phyloP scores from a whole-genome alignment of 2,329 filamentous ascomycete species.

The Scopulariopsis brevicaulis region DNA sequence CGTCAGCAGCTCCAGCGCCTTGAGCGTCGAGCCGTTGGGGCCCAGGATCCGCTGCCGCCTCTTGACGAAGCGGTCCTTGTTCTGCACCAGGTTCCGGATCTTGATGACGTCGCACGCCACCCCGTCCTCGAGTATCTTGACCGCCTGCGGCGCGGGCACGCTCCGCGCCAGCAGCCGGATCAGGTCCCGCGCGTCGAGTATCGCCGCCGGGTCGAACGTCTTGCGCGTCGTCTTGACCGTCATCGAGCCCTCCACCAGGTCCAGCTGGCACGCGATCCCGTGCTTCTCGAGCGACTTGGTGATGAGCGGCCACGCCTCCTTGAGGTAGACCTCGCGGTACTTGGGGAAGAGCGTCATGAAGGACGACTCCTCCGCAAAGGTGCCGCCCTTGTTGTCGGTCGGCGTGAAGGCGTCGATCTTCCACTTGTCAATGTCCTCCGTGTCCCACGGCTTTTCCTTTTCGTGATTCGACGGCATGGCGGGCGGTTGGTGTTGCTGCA shows the following conservation, averaged over 20 bases:
- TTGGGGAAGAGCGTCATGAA: slow-evolving; percentile 87
- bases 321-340: slow-evolving; percentile 89
- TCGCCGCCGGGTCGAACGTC: slow-evolving; percentile 83
- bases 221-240: slow-evolving; percentile 89
- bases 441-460: slow-evolving; percentile 88
- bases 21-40: slow-evolving; percentile 82
- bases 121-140: slow-evolving; percentile 90
- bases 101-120: slow-evolving; percentile 94
- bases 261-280: slow-evolving; percentile 82
- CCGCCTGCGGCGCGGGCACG: slow-evolving; percentile 83
- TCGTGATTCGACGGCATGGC: slow-evolving; percentile 81
- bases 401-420: slow-evolving; percentile 80
- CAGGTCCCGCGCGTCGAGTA: slow-evolving; percentile 86
- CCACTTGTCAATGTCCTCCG: slow-evolving; percentile 96
- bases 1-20: slow-evolving; percentile 86
- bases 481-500: neutral
- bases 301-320: slow-evolving; percentile 85
- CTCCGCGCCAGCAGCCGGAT: slow-evolving; percentile 87
- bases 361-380: slow-evolving; percentile 85
- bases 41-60: slow-evolving; percentile 85
- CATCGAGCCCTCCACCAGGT: slow-evolving; percentile 94
- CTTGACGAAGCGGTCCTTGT: slow-evolving; percentile 94
- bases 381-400: slow-evolving; percentile 74
- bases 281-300: slow-evolving; percentile 78
- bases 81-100: slow-evolving; percentile 78